Evolutionary conservation across 129 eudicot genomes (phyloP), one percentile per base, ranked within the genome.

Genomic region (Flaveria bidentis): DNA sequence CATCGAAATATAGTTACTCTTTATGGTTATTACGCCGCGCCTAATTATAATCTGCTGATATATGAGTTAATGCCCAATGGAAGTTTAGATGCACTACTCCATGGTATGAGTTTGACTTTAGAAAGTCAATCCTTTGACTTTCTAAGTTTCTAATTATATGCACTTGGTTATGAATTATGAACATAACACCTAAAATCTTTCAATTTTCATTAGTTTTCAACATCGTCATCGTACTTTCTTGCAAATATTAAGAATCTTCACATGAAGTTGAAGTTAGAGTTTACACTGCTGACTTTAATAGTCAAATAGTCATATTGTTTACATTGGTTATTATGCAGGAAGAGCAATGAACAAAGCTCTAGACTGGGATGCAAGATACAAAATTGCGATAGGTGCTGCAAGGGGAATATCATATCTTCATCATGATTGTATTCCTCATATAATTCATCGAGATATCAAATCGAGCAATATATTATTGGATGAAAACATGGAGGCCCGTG

Each of bases 21-120:
- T 44, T 83, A 85, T 76, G 98, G 98, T 76, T 94, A 94, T 69
- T 94, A 91, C 81, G 89, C 84, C 30, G 87, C 97, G 9, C 84
- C 90, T 20, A 83, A 84, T 47, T 94, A 82, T 63, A 89, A 94
- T 79, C 90, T 94, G 67, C 91, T 94, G 74, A 84, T 94, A 22
- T 94, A 94, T 71, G 97, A 94, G 82, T 86, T 91, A 0, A 94
- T 94, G 98, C 87, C 97, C 55, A 91, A 88, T 86, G 98, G 97
- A 77, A 86, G 98, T 82, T 86, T 94, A 71, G 88, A 91, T 74
- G 15, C 82, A 46, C 22, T 85, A 9, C 91, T 94, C 39, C 91
- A 94, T 74, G 98, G 98, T 94, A 88, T 17, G 86, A 16, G 25
- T 60, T 77, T 72, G 71, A 76, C 58, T 69, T 75, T 55, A 36